These are phyloP conservation scores for Wilcoxina mikolae DNA, from an alignment of 495 filamentous ascomycete species.

Conservation along the genomic window DNA sequence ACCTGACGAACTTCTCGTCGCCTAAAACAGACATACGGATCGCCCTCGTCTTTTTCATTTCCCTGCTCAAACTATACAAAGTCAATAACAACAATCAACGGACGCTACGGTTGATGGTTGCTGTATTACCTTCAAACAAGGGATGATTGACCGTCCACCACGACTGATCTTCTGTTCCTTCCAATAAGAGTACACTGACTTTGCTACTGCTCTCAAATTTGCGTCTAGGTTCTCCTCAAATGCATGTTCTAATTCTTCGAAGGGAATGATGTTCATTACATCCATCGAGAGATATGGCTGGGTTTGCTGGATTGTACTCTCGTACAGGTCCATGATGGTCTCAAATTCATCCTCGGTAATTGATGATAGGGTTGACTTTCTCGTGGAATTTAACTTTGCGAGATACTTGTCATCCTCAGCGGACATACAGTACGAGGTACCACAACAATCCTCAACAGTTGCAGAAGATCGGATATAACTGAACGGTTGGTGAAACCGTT, in stretches of 20 bases:
- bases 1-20: slow-evolving; percentile 87
- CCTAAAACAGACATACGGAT: slow-evolving; percentile 97
- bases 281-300: slow-evolving; percentile 83
- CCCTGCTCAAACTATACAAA: slow-evolving; percentile 65
- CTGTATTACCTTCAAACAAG: slow-evolving; percentile 55
- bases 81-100: not conserved
- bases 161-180: slow-evolving; percentile 49
- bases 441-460: slow-evolving; percentile 82
- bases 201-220: slow-evolving; percentile 55
- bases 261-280: slow-evolving; percentile 60
- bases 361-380: slow-evolving; percentile 44
- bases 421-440: slow-evolving; percentile 81
- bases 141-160: slow-evolving; percentile 54
- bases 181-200: slow-evolving; percentile 86
- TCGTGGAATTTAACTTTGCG: slow-evolving; percentile 55
- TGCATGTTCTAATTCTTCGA: slow-evolving; percentile 62
- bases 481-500: slow-evolving; percentile 60
- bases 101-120: not conserved
- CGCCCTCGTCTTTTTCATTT: slow-evolving; percentile 82
- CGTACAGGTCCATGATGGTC: slow-evolving; percentile 85
- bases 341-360: slow-evolving; percentile 87
- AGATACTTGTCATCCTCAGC: slow-evolving; percentile 77
- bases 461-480: slow-evolving; percentile 97
- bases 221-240: slow-evolving; percentile 59
- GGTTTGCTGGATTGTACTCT: slow-evolving; percentile 63